Evolutionary conservation across 306 rosid species (phyloP).

Genomic region (Lablab purpureus): DNA sequence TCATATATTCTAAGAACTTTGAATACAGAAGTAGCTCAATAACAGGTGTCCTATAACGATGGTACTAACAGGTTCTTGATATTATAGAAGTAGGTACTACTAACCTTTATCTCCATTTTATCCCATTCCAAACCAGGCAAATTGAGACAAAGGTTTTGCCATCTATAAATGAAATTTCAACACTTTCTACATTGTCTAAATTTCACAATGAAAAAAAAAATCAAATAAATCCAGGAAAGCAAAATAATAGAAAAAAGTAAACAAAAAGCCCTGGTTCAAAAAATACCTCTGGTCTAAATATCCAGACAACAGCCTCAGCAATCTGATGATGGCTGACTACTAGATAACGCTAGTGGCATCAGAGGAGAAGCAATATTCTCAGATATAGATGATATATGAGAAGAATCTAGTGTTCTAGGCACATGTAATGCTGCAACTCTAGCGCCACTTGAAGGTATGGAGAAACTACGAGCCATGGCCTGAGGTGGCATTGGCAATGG

Average conservation of each 20-base stretch:
- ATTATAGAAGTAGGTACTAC: slow-evolving; percentile 15
- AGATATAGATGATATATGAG: slow-evolving; percentile 50
- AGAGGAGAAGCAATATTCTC: slow-evolving; percentile 66
- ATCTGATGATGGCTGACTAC: slow-evolving; percentile 53
- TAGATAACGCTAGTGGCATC: slow-evolving; percentile 67
- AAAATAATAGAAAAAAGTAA: not conserved
- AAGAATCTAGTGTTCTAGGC: slow-evolving; percentile 59
- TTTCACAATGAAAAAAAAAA: slow-evolving; percentile 19
- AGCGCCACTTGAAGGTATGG: slow-evolving; percentile 79
- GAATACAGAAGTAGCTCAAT: slow-evolving; percentile 33
- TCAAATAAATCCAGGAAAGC: slow-evolving; percentile 32
- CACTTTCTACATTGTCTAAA: slow-evolving; percentile 18
- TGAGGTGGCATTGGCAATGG: slow-evolving; percentile 88
- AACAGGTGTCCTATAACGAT: slow-evolving; percentile 12
- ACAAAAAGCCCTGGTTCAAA: slow-evolving; percentile 19
- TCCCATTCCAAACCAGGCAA: slow-evolving; percentile 35
- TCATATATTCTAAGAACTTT: not conserved
- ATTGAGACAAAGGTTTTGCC: slow-evolving; percentile 11
- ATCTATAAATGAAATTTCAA: slow-evolving; percentile 25
- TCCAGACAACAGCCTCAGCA: slow-evolving; percentile 52
- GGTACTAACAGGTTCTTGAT: slow-evolving; percentile 26
- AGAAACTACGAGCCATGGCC: slow-evolving; percentile 77
- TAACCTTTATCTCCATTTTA: slow-evolving; percentile 40
- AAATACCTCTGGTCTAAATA: slow-evolving; percentile 68
- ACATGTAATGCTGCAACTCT: slow-evolving; percentile 59